Evolutionary conservation across 23 red algal genomes (phyloP).

Genomic region (Gracilaria caudata): DNA sequence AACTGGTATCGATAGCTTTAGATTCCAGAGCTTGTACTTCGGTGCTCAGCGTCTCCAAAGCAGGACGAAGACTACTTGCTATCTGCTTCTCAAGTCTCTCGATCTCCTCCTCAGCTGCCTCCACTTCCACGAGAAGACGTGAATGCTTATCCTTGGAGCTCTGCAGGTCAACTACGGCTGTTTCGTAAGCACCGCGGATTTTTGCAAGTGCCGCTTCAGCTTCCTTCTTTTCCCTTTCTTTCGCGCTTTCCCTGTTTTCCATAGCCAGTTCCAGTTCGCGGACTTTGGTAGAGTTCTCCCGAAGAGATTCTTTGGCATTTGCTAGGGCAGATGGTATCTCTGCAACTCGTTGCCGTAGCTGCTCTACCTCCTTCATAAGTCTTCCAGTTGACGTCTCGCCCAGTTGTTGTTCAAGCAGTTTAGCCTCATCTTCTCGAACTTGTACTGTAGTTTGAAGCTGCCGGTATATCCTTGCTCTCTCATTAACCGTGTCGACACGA

Average conservation of each 20-base stretch:
- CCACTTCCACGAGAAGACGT: constrained; percentile 34
- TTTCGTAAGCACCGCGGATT: constrained; percentile 7
- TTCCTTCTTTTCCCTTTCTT: constrained; percentile 45
- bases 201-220: constrained; percentile 40
- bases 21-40: constrained; percentile 47
- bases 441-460: constrained; percentile 53
- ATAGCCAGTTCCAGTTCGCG: constrained; percentile 48
- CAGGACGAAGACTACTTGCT: constrained; percentile 17
- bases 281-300: constrained; percentile 14
- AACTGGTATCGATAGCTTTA: constrained; percentile 18
- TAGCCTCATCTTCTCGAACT: constrained; percentile 57
- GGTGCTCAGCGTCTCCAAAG: constrained; percentile 35
- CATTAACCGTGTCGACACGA: constrained; percentile 12
- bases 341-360: constrained; percentile 22
- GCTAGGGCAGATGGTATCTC: constrained; percentile 37
- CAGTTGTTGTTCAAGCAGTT: constrained; percentile 35
- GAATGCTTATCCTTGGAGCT: constrained; percentile 38
- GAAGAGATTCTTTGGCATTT: constrained; percentile 43
- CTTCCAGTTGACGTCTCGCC: constrained; percentile 54
- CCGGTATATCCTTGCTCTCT: constrained; percentile 23
- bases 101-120: constrained; percentile 52
- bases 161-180: constrained; percentile 19
- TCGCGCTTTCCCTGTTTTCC: constrained; percentile 51
- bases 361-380: constrained; percentile 53
- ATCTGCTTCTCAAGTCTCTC: constrained; percentile 37